Evolutionary conservation across 345 rosid genomes (phyloP).

Genomic region (Heritiera littoralis): DNA sequence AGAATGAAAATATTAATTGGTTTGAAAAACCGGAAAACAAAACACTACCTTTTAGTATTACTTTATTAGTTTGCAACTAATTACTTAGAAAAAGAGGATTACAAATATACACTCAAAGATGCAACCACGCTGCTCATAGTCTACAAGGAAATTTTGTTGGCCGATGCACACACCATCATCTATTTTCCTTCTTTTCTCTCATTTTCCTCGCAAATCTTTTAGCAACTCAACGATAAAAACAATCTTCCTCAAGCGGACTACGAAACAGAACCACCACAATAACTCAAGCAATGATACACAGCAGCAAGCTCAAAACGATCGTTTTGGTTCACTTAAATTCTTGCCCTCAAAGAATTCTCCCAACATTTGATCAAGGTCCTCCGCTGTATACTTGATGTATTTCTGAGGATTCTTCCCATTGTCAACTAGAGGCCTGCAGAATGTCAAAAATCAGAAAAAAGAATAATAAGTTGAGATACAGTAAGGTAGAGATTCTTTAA

Average conservation of each 20-base stretch:
- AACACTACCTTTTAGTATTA: too few relatives aligned
- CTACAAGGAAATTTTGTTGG: neutral
- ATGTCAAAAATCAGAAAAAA: conserved; percentile 4
- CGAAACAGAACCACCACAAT: neutral
- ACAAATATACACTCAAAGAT: neutral
- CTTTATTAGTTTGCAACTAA: too few relatives aligned
- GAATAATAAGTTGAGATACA: neutral
- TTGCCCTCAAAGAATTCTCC: conserved; percentile 95
- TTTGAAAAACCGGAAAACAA: too few relatives aligned
- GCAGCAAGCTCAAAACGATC: conserved; percentile 35
- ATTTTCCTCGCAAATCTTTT: neutral
- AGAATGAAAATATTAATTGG: too few relatives aligned
- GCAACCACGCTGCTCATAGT: neutral
- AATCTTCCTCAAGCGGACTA: neutral
- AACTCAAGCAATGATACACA: neutral
- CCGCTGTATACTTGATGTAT: conserved; percentile 76
- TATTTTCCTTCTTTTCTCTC: neutral
- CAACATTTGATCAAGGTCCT: conserved; percentile 91
- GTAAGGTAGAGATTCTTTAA: neutral
- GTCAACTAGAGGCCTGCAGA: conserved; percentile 82
- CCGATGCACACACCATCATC: neutral
- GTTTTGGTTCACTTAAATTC: conserved; percentile 64
- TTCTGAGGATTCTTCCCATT: conserved; percentile 79
- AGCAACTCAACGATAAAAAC: neutral
- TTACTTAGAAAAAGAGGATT: too few relatives aligned